A percentile compares a stretch with the other conserved stretches of the same genome.
These are phyloP conservation scores for Kurtzmaniella natalensis DNA, from an alignment of 1,139 yeast genomes.

Conservation along the genomic window DNA sequence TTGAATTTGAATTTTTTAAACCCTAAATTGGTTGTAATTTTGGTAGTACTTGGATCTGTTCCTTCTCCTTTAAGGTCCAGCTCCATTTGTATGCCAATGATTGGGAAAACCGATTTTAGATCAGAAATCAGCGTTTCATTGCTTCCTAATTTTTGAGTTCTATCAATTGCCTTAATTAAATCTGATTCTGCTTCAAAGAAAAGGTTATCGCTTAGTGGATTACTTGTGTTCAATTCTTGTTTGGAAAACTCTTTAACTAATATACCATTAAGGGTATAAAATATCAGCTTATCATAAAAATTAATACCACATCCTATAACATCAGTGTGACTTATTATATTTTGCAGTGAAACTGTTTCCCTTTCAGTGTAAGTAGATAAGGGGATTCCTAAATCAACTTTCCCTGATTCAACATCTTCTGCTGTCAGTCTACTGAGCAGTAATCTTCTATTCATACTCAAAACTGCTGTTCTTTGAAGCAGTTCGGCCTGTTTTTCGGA, in stretches of 20 bases:
- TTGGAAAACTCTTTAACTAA: conserved; percentile 29
- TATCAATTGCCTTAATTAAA: conserved; percentile 1
- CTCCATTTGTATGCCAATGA: conserved; percentile 37
- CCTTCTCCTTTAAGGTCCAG: conserved; percentile 14
- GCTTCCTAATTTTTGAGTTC: conserved; percentile 1
- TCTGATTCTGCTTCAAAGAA: conserved; percentile 16
- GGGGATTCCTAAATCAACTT: conserved; percentile 34
- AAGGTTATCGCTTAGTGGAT: conserved; percentile 23
- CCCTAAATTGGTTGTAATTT: conserved; percentile 70
- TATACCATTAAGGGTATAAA: conserved; percentile 81
- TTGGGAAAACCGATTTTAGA: conserved; percentile 30
- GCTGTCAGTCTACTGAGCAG: conserved; percentile 26
- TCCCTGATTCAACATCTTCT: conserved; percentile 29
- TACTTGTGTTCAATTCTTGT: conserved; percentile 26
- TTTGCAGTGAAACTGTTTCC: conserved; percentile 12
- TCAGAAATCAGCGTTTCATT: conserved; percentile 4
- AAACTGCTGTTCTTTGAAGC: conserved; percentile 26
- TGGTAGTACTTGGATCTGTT: conserved; percentile 10
- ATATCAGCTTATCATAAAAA: conserved; percentile 57
- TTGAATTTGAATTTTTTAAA: conserved; percentile 63
- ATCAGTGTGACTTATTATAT: conserved; percentile 38
- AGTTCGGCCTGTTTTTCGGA: conserved; percentile 33
- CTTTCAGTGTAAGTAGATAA: conserved; percentile 22
- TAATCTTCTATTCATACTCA: conserved; percentile 36
- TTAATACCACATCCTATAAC: conserved; percentile 83